Evolutionary conservation across 1,284 basidiomycete genomes (phyloP), one percentile per base, ranked within the genome.

Genomic region (Phylloboletellus chloephorus): DNA sequence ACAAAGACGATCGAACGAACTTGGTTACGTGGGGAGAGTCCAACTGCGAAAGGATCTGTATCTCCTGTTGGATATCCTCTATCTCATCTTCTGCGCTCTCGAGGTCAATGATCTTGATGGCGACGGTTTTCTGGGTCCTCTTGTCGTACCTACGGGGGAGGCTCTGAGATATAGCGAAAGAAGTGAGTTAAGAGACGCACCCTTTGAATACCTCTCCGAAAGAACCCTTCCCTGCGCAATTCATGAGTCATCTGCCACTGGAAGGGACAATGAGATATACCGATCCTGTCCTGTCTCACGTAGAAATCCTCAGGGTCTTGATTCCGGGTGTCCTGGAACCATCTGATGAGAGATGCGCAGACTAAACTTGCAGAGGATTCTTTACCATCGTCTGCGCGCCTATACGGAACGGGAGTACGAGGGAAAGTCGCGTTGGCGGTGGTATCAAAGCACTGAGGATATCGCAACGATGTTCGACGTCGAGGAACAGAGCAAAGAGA

Each of bases 21-120:
- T 92, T 92, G 49, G 95, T 98, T 46, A 98, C 94, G 68, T 88
- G 86, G 26, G 88, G 82, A 34, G 92, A 96, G 66, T 98, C 95
- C 50, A 98, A 68, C 63, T 98, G 95, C n/a, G 91, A 93, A 15
- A 99, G 78, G 50, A 98, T 98, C 64, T 95, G 89, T 48, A 98
- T 98, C 66, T 99, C 96, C 64, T 96, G 92, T 58, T 98, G 95
- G 46, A 99, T 98, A 67, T 98, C 95, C 64, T 97, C 94, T 63
- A 98, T 97, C 71, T 99, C 96, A 60, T 99, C 96, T 64, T 98
- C 95, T 38, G 95, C 94, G 57, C 89, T 92, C 67, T 99, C 95
- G 25, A 99, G 78, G 70, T 98, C 93, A 63, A 98, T 98, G 53
- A 98, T 94, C 79, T 98, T 97, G 72, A 97, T 96, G 29, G 92